These are phyloP conservation scores for Colletotrichum sp. DNA, from an alignment of 2,329 filamentous ascomycete genomes.

Conservation along the genomic window DNA sequence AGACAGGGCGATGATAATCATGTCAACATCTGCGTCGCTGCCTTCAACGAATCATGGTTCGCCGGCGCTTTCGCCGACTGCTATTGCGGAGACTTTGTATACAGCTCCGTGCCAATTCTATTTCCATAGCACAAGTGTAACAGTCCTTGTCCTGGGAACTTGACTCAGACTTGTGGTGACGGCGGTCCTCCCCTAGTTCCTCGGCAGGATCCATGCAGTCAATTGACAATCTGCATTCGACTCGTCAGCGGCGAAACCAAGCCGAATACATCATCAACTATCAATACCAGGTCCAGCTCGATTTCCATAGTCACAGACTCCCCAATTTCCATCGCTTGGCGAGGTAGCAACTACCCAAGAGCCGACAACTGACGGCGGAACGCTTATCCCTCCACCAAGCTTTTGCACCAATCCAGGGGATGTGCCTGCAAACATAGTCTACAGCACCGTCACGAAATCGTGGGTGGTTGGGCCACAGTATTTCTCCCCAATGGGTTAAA, in stretches of 20 bases:
- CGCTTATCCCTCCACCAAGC: not conserved
- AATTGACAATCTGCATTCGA: not conserved
- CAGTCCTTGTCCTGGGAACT: not conserved
- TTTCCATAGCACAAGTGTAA: not conserved
- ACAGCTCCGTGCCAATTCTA: not conserved
- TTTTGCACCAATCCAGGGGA: not conserved
- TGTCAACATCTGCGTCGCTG: not conserved
- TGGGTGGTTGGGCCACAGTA: not conserved
- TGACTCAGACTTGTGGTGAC: not conserved
- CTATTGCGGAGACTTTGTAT: not conserved
- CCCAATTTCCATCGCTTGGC: no score
- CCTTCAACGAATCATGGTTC: not conserved
- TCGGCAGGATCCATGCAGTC: not conserved
- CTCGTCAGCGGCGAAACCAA: not conserved
- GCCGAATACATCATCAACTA: not conserved
- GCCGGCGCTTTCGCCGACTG: not conserved
- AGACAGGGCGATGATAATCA: not conserved
- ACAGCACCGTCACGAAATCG: not conserved
- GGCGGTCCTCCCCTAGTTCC: not conserved
- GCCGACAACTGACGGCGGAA: not conserved
- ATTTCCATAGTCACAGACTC: not conserved
- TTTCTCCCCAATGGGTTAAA: not conserved
- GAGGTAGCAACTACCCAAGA: not conserved
- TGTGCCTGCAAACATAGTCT: not conserved
- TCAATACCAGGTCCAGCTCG: not conserved